Base-by-base conservation (phyloP, 192 early-diverging fungal genomes). In the Backusella mclennaniae region DNA sequence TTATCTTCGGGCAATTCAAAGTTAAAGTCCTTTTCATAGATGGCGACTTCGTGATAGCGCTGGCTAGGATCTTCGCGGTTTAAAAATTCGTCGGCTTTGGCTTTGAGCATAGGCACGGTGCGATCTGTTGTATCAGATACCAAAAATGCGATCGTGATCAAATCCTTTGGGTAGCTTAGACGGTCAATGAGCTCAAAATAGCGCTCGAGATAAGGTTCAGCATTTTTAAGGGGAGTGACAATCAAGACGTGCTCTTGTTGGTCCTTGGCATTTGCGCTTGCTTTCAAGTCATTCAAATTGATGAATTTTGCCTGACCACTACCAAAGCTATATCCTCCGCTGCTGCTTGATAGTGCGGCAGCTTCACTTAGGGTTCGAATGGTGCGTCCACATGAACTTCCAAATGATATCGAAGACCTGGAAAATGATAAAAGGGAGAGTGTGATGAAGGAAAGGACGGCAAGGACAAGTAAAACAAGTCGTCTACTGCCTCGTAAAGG, bases 41-140 rank as follows among this genome's bases (percentile, higher is more conserved):
- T 85, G 6, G 84, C 82, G 29, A 90, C 82, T 33, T 83, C 66
- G 19, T 79, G 79, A 78, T 86, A 88, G 26, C 56, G 56, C 12
- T 63, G 56, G 56, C 56, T 63, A 21, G 76, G 49, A 15, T 72
- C 59, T 2, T 26, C 19, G 15, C 67, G 70, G 71, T 73, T 71
- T 7, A 76, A 26, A 26, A 67, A 33, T 4, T 59, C 59, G 12
- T 76, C 53, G 0, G 73, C 78, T 14, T 84, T 80, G n/a, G 82
- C 81, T 26, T 77, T 78, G 12, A 88, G 79, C 69, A 86, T 83
- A 35, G 84, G 73, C 39, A 87, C 81, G 1, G 88, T 90, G 15
- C 76, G 67, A 53, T 90, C 88, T 1, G 83, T 86, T n/a, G 88
- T 87, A 67, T 90, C 88, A 0, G 88, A 90, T 3, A 90, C 87